Conservation (phyloP, 1,284 basidiomycete species). For the Sanghuangporus baumii region DNA sequence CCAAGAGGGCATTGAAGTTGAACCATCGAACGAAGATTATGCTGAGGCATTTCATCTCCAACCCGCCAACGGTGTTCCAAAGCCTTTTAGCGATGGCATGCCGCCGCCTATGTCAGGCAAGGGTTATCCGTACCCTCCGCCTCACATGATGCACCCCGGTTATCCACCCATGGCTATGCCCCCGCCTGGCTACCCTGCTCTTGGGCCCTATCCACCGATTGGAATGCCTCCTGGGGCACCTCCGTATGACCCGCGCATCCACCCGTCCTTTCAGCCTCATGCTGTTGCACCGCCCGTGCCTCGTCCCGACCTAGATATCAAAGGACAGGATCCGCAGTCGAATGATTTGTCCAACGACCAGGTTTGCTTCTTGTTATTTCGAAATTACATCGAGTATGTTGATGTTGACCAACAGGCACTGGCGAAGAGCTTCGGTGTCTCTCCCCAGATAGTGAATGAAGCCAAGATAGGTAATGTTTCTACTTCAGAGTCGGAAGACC, state of each 20-base stretch:
- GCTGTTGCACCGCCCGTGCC: slow-evolving; percentile 25
- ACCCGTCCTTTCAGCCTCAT: slow-evolving; percentile 46
- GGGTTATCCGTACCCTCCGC: slow-evolving; percentile 25
- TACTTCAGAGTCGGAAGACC: slow-evolving; percentile 56
- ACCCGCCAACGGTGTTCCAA: slow-evolving; percentile 26
- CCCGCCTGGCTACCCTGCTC: slow-evolving; percentile 24
- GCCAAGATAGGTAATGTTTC: slow-evolving; percentile 43
- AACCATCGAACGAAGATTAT: slow-evolving; percentile 27
- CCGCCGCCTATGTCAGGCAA: slow-evolving; percentile 22
- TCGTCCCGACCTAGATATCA: slow-evolving; percentile 39
- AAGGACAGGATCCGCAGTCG: slow-evolving; percentile 68
- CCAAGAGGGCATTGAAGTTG: slow-evolving; percentile 61
- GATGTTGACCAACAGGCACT: slow-evolving; percentile 41
- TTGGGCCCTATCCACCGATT: slow-evolving; percentile 34
- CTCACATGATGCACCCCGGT: slow-evolving; percentile 38
- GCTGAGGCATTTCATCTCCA: slow-evolving; percentile 35
- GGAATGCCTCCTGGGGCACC: slow-evolving; percentile 35
- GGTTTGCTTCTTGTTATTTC: slow-evolving; percentile 28
- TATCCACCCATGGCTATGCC: slow-evolving; percentile 42
- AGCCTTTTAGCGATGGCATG: slow-evolving; percentile 28
- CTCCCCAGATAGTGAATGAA: slow-evolving; percentile 59
- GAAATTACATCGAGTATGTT: slow-evolving; percentile 1
- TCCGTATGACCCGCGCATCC: slow-evolving; percentile 47
- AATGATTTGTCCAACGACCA: slow-evolving; percentile 70
- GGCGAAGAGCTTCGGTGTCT: slow-evolving; percentile 74